Evolutionary conservation across 768 basidiomycete genomes (phyloP), one percentile per base, ranked within the genome.

Genomic region (Leccinum sublutescens): DNA sequence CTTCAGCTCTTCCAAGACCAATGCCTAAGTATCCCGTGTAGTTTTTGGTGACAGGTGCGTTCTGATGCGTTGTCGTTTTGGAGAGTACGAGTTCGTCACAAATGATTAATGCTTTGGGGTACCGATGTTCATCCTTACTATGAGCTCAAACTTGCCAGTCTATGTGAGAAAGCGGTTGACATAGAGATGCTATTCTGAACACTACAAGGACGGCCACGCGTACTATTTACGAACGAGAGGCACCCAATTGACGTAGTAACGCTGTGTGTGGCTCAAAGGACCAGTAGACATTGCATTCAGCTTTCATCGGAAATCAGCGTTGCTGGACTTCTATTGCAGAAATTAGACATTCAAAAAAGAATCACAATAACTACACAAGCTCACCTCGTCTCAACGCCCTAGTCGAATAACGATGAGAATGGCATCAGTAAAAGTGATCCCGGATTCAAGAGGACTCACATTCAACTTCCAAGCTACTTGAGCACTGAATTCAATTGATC

Each of bases 401-500:
- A 14, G 21, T 11, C 4, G 31, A 36, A 36, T 23, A 11, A 29
- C n/a, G 6, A 43, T 25, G 21, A 17, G 38, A 15, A 29, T 31
- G 43, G 11, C 14, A 54, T 52, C 27, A 62, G 50, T 29, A 27
- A 50, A 12, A 3, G 9, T 12, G 21, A n/a, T 12, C 5, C 2
- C 2, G 1, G 2, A 38, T 34, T 25, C 8, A 1, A 15, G 7
- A 33, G 27, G 48, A 48, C 62, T 64, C 33, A 62, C 62, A 27
- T 62, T 21, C 48, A n/a, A 56, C 4, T 53, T 53, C 62, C 62
- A 62, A 4, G 62, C 62, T 3, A 62, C 56, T 11, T 62, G 63
- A 11, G 63, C 56, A 21, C 34, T 57, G 25, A 43, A 57, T 87
- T 67, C 65, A 1, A 65, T 64, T 25, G 27, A 23, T 48, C 65